A percentile compares a stretch with the other conserved stretches of the same genome.
These are phyloP conservation scores for Tylopilus sp. DNA, from an alignment of 768 basidiomycete species.

Conservation along the genomic window DNA sequence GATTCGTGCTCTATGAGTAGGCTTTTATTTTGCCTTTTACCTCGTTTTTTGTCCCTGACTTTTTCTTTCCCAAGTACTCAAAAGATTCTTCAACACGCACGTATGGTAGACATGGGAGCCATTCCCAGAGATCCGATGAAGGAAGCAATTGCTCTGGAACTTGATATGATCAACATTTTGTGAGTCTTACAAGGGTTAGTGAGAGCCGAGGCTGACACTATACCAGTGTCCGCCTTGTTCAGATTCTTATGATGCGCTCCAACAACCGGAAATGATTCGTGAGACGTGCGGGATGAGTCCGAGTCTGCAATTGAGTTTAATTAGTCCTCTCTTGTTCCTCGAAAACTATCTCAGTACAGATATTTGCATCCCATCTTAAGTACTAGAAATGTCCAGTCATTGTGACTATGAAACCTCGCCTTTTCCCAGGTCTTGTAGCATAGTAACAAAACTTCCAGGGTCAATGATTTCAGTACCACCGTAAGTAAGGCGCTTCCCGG, in stretches of 20 bases:
- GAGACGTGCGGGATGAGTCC: not conserved
- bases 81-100: conserved; percentile 76
- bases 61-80: conserved; percentile 52
- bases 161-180: conserved; percentile 92
- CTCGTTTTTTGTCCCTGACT: not conserved
- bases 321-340: conserved; percentile 11
- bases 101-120: conserved; percentile 64
- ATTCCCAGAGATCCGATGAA: conserved; percentile 71
- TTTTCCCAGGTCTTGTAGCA: conserved; percentile 65
- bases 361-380: not conserved
- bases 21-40: conserved; percentile 19
- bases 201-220: conserved; percentile 10
- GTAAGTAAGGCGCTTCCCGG: conserved; percentile 85
- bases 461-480: conserved; percentile 95
- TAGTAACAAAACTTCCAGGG: conserved; percentile 77
- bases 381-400: conserved; percentile 41
- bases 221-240: conserved; percentile 72
- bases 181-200: conserved; percentile 32
- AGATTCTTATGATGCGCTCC: conserved; percentile 67
- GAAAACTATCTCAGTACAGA: not conserved
- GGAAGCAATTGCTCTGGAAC: conserved; percentile 74
- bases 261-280: conserved; percentile 50
- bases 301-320: not conserved
- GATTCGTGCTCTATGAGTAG: conserved; percentile 85
- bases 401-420: conserved; percentile 21